These are phyloP conservation scores for Scytalidium sp. DNA, from an alignment of 2,329 filamentous ascomycete genomes.

Conservation along the genomic window DNA sequence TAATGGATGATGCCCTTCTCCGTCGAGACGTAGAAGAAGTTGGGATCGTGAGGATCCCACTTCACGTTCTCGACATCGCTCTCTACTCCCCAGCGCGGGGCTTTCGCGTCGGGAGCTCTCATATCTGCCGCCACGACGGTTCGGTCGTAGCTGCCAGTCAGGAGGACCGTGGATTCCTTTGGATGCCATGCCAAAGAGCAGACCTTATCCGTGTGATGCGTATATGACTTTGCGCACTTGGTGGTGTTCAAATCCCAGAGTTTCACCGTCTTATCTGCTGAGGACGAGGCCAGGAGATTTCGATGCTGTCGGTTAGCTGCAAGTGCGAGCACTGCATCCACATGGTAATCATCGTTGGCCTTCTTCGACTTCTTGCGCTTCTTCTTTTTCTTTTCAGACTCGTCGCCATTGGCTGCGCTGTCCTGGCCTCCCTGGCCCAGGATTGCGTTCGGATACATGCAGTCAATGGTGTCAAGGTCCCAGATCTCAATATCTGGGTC, in stretches of 20 bases:
- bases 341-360: conserved; percentile 87
- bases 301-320: conserved; percentile 91
- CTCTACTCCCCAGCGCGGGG: conserved; percentile 87
- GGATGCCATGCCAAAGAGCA: conserved; percentile 95
- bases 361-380: conserved; percentile 90
- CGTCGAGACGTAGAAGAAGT: conserved; percentile 94
- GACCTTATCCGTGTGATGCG: conserved; percentile 95
- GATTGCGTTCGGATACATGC: conserved; percentile 97
- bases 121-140: conserved; percentile 95
- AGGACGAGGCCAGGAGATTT: conserved; percentile 91
- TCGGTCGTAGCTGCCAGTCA: conserved; percentile 93
- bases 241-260: conserved; percentile 94
- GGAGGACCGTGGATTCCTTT: conserved; percentile 78
- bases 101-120: conserved; percentile 82
- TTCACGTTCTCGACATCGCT: conserved; percentile 89
- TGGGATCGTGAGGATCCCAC: conserved; percentile 91
- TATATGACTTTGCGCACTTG: conserved; percentile 92
- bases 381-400: conserved; percentile 65
- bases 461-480: conserved; percentile 94
- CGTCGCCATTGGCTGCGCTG: conserved; percentile 46
- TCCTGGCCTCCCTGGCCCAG: conserved; percentile 67
- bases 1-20: conserved; percentile 91
- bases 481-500: conserved; percentile 98
- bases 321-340: conserved; percentile 88
- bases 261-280: conserved; percentile 95